A percentile compares a stretch with the other conserved stretches of the same genome.
These are phyloP conservation scores for Globisporangium radiosum DNA, from an alignment of 352 stramenopile genomes.

Conservation along the genomic window DNA sequence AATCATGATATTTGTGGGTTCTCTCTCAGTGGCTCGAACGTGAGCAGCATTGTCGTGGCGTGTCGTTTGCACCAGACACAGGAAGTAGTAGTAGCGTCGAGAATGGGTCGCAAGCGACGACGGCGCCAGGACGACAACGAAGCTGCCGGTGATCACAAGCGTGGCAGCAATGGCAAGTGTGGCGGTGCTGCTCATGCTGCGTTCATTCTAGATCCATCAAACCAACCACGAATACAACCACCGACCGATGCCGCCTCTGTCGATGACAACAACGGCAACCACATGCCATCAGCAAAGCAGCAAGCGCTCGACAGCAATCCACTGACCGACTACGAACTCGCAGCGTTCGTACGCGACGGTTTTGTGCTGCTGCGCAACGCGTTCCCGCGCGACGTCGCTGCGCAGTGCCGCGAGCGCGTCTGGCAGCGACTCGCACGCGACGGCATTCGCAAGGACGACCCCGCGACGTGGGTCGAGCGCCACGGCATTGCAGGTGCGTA, in stretches of 20 bases:
- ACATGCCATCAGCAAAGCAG: not conserved
- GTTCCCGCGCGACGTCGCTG: slow-evolving; percentile 38
- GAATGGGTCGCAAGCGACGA: slow-evolving; percentile 2
- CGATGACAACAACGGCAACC: not conserved
- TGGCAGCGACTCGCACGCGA: slow-evolving; percentile 31
- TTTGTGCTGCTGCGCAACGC: slow-evolving; percentile 58
- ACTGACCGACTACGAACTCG: slow-evolving; percentile 25
- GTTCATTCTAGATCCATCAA: no score
- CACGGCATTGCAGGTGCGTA: slow-evolving; percentile 41
- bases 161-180: no score
- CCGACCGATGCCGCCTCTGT: not conserved
- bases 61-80: not conserved
- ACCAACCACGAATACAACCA: no score
- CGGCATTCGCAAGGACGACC: slow-evolving; percentile 28
- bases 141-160: no score
- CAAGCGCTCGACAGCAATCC: slow-evolving; percentile 11
- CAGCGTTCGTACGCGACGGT: slow-evolving; percentile 54
- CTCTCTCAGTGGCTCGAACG: no score
- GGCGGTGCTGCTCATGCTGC: no score
- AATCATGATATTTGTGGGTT: no score
- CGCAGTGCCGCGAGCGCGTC: slow-evolving; percentile 38
- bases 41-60: no score
- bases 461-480: slow-evolving; percentile 48
- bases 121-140: not conserved
- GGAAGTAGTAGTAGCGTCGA: not conserved